Evolutionary conservation across 257 asterid genomes (phyloP), one percentile per base, ranked within the genome.

Genomic region (Sherardia arvensis): DNA sequence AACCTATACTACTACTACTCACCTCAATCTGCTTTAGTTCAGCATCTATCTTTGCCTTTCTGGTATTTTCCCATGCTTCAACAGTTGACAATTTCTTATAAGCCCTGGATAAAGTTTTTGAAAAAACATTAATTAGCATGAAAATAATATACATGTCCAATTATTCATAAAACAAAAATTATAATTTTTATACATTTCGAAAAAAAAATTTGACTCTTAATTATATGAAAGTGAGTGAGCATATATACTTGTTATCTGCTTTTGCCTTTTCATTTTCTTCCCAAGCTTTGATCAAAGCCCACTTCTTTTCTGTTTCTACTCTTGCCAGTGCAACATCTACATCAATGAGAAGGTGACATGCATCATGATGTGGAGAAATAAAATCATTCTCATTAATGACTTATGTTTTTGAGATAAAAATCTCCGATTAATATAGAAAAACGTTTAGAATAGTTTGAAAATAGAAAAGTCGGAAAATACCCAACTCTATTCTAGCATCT

Each of bases 281-380:
- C 93, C 93, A 85, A 30, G 93, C 93, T 74, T 79, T 83, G 71
- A 85, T 74, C 59, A 85, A 73, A 33, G 90, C 85, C 73, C 81
- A 66, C 67, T 69, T 85, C 64, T 81, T 78, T 71, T 85, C 79
- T 65, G 49, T 53, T 59, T 78, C 82, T 29, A 78, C 74, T 62
- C 64, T 45, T 76, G 82, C 87, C 59, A 76, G 78, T 4, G 71
- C 79, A 59, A 22, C 71, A 72, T 76, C 88, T 82, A 14, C 15
- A 67, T 14, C 1, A 38, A 38, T 6, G 34, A 30, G 6, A 30
- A 3, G n/a, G 4, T 30, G 3, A 30, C 6, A 30, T 30, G 34
- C 3, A 6, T 2, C 4, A 6, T 2, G 6, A 30, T 3, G 6
- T 30, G 6, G 6, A 30, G 6, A 6, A 6, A 30, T 30, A 30